Evolutionary conservation across 371 early-diverging fungal species (phyloP).

Genomic region (Mucor irregularis): DNA sequence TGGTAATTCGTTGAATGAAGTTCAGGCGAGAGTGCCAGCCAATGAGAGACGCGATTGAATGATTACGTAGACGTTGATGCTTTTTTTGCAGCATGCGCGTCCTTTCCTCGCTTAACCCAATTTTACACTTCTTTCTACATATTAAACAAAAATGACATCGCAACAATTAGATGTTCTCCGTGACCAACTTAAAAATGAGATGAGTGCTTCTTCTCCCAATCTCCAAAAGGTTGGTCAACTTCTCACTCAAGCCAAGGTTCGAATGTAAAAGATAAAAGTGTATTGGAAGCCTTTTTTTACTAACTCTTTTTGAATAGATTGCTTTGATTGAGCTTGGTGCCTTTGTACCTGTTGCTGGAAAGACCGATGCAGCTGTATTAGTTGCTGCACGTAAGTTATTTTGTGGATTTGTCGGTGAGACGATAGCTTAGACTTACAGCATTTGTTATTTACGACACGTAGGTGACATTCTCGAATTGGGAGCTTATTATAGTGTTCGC

Average conservation of each 20-base stretch:
- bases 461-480: slow-evolving; percentile 92
- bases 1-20: too few species aligned
- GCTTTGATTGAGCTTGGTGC: slow-evolving; percentile 74
- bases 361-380: slow-evolving; percentile 64
- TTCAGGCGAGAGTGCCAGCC: too few species aligned
- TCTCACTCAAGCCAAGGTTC: slow-evolving; percentile 81
- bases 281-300: neutral
- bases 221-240: slow-evolving; percentile 71
- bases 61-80: slow-evolving; percentile 11
- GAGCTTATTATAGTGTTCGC: slow-evolving; percentile 86
- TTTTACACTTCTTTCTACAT: slow-evolving; percentile 1
- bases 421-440: neutral
- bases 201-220: slow-evolving; percentile 69
- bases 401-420: neutral
- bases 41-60: neutral
- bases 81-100: slow-evolving; percentile 9
- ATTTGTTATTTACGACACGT: neutral
- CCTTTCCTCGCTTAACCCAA: neutral
- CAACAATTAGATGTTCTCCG: slow-evolving; percentile 43
- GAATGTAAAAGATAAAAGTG: neutral
- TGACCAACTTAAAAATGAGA: slow-evolving; percentile 63
- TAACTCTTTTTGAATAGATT: slow-evolving; percentile 50
- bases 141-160: slow-evolving; percentile 16
- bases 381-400: slow-evolving; percentile 66
- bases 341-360: slow-evolving; percentile 61